Evolutionary conservation across 257 asterid genomes (phyloP), one percentile per base, ranked within the genome.

Genomic region (Solanum sejunctum): DNA sequence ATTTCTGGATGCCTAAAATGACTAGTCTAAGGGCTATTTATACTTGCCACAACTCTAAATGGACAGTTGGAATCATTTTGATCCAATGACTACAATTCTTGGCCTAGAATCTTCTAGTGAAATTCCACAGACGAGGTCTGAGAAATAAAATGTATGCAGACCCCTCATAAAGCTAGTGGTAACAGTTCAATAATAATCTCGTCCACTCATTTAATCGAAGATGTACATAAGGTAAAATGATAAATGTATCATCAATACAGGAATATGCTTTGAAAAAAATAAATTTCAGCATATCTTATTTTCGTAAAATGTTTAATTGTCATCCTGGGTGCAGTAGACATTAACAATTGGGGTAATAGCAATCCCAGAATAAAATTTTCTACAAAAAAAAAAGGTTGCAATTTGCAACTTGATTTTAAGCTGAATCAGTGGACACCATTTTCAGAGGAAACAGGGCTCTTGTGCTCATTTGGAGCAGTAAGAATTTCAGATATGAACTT

Each of bases 401-500:
- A 15, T 16, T 51, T 26, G 83, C 64, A 26, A 51, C 26, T 32
- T 39, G 16, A 39, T 69, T 17, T 69, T 36, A 28, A 28, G 49
- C 66, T 52, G 7, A 78, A 26, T 78, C 0, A 78, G 21, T 52
- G 28, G 26, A 52, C 64, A 60, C 91, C 90, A 71, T 91, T 89
- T 72, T 56, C 91, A 79, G 86, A 86, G 51, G 60, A 58, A 66
- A 67, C 16, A 15, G 56, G 86, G 88, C n/a, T 87, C 84, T 87
- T 84, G 87, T 79, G 83, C 63, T 88, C 95, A 51, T 89, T 92
- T 0, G 94, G 90, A 69, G 89, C 57, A 1, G 91, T 86, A 51
- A 92, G 96, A 81, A 93, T 89, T 87, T 94, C 98, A 9, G 97
- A 89, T 39, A 94, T 88, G 89, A 95, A 90, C 90, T 94, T 95